Evolutionary conservation across 2,329 filamentous ascomycete genomes (phyloP).

Genomic region (Sclerotinia trifoliorum): DNA sequence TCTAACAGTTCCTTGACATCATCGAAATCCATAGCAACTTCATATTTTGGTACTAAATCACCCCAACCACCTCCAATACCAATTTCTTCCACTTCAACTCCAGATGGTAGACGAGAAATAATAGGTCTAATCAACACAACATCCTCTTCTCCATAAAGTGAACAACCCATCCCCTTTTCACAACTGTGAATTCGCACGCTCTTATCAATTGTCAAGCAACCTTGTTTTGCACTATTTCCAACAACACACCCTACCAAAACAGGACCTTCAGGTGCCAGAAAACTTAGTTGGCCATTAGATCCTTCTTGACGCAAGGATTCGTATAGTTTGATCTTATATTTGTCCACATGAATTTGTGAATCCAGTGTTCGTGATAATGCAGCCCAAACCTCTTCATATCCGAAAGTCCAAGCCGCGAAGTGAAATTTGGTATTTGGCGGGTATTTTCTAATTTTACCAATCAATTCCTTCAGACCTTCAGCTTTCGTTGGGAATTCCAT

Average conservation of each 20-base stretch:
- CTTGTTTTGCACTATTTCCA: conserved; percentile 67
- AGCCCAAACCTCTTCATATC: conserved; percentile 90
- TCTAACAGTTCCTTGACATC: conserved; percentile 9
- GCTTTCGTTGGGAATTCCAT: conserved; percentile 60
- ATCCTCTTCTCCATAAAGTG: conserved; percentile 45
- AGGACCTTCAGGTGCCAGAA: conserved; percentile 57
- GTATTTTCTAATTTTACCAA: conserved; percentile 66
- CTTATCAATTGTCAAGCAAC: conserved; percentile 67
- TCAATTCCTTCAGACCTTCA: conserved; percentile 71
- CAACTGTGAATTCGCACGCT: conserved; percentile 78
- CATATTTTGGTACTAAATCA: conserved; percentile 54
- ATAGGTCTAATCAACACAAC: conserved; percentile 79
- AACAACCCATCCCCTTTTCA: conserved; percentile 67
- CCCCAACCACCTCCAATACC: conserved; percentile 78
- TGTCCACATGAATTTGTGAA: conserved; percentile 75
- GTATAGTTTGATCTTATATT: conserved; percentile 76
- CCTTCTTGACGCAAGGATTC: conserved; percentile 52
- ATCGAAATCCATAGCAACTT: conserved; percentile 1
- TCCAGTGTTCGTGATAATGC: conserved; percentile 69
- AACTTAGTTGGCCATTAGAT: conserved; percentile 42
- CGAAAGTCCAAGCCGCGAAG: conserved; percentile 86
- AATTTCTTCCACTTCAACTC: conserved; percentile 65
- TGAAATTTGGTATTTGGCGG: conserved; percentile 76
- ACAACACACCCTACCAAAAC: conserved; percentile 70
- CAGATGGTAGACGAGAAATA: conserved; percentile 60